A percentile compares a stretch with the other conserved stretches of the same genome.
Conservation (phyloP, 208 protist genomes). For the Leishmania braziliensis region DNA sequence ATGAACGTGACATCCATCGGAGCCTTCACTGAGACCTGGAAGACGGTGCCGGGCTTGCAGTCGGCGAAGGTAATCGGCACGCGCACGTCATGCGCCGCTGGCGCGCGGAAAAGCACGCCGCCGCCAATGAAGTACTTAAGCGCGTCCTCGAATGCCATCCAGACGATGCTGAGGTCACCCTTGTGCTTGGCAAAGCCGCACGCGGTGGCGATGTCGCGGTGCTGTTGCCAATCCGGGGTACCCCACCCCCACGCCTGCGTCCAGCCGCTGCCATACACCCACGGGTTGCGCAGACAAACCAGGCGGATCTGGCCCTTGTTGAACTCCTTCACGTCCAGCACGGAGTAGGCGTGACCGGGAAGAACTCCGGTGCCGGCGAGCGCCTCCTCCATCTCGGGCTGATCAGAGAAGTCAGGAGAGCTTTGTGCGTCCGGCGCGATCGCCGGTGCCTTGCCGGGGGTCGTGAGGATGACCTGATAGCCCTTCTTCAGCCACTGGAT, state of each 20-base stretch:
- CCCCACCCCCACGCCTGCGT: constrained; percentile 46
- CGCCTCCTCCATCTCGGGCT: constrained; percentile 49
- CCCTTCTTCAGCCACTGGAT: constrained; percentile 37
- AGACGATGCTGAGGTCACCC: constrained; percentile 43
- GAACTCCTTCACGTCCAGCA: constrained; percentile 53
- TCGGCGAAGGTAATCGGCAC: constrained; percentile 73
- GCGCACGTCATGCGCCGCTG: constrained; percentile 53
- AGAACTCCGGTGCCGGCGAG: constrained; percentile 64
- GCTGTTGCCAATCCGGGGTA: constrained; percentile 46
- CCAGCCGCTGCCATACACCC: constrained; percentile 42
- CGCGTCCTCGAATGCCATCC: constrained; percentile 74
- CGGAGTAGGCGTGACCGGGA: constrained; percentile 81
- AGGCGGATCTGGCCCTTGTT: constrained; percentile 45
- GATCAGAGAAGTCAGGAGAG: constrained; percentile 51
- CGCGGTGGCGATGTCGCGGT: constrained; percentile 40
- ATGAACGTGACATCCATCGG: constrained; percentile 54
- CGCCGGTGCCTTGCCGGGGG: constrained; percentile 75
- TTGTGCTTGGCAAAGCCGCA: constrained; percentile 30
- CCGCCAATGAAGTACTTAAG: constrained; percentile 82
- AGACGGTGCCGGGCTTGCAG: constrained; percentile 57
- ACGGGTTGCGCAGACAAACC: constrained; percentile 76
- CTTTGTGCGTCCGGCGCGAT: constrained; percentile 48
- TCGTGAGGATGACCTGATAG: constrained; percentile 77
- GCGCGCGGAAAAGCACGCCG: constrained; percentile 61
- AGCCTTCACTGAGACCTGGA: constrained; percentile 58